Percentiles rank a stretch among this genome's conserved stretches.
phyloP scores from a whole-genome alignment of 108 stramenopile genomes.

The Pinguiococcus pyrenoidosus region DNA sequence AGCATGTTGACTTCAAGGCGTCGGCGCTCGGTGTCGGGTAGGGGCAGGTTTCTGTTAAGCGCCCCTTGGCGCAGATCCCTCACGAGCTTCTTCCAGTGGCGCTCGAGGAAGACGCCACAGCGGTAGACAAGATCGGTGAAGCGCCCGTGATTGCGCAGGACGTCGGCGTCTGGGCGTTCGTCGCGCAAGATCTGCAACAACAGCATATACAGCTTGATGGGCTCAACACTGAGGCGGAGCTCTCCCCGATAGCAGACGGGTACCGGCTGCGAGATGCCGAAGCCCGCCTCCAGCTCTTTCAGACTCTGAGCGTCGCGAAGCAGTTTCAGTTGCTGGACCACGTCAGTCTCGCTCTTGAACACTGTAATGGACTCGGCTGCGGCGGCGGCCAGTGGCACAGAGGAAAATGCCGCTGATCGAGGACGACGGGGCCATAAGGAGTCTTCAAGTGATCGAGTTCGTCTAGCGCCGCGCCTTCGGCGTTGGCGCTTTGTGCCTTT shows the following conservation, averaged over 20 bases:
- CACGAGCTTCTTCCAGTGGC: conserved; percentile 13
- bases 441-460: no score
- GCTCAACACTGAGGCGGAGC: background rate
- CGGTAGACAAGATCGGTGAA: conserved; percentile 3
- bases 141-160: no score
- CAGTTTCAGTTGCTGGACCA: no score
- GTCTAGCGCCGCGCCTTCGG: no score
- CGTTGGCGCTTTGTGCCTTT: no score
- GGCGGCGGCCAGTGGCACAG: no score
- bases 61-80: conserved; percentile 1
- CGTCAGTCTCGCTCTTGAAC: no score
- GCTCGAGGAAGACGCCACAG: conserved; percentile 5
- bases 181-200: conserved; percentile 1
- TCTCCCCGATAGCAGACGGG: conserved; percentile 3
- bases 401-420: no score
- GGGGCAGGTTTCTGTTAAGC: conserved; percentile 1
- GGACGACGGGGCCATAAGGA: no score
- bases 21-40: background rate
- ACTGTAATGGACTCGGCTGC: no score
- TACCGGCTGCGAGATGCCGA: conserved; percentile 2
- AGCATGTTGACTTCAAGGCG: background rate
- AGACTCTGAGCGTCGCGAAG: no score
- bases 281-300: conserved; percentile 3
- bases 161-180: no score
- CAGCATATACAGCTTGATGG: conserved; percentile 1